Conservation (phyloP, 208 protist species). For the Naegleria fowleri region DNA sequence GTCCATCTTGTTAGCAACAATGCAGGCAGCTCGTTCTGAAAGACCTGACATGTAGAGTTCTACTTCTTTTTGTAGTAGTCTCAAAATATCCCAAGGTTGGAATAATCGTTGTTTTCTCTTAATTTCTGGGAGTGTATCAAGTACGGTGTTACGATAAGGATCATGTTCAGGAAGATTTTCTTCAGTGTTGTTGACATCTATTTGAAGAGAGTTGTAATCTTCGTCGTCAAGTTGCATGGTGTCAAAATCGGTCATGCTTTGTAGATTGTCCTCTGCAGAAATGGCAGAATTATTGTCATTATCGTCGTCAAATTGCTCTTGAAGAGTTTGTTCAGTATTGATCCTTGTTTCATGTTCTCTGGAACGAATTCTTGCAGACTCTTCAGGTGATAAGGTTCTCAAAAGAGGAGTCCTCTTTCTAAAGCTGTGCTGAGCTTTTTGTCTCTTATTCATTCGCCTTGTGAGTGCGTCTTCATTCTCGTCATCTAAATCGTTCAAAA, state of each 20-base stretch:
- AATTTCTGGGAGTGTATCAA: not conserved
- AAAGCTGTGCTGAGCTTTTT: not conserved
- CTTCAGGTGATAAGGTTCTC: not conserved
- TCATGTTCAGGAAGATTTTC: not conserved
- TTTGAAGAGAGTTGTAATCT: not conserved
- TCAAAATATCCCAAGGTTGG: conserved; percentile 14
- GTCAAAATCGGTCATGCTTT: no score
- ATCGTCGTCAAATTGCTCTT: not conserved
- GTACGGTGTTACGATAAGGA: not conserved
- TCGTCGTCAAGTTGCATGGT: no score
- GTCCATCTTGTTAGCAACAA: conserved; percentile 23
- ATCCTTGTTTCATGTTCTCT: not conserved
- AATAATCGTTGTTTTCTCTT: not conserved
- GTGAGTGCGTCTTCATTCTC: not conserved
- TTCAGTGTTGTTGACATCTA: not conserved
- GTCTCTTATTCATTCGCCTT: not conserved
- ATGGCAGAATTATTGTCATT: not conserved
- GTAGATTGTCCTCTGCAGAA: no score
- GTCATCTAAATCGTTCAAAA: not conserved
- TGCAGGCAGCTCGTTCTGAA: not conserved
- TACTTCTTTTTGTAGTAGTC: not conserved
- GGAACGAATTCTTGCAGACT: not conserved
- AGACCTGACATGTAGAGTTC: conserved; percentile 1
- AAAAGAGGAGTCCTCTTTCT: not conserved
- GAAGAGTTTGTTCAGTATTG: not conserved